These are phyloP conservation scores for Fusarium piperis DNA, from an alignment of 2,329 filamentous ascomycete species.

Conservation along the genomic window DNA sequence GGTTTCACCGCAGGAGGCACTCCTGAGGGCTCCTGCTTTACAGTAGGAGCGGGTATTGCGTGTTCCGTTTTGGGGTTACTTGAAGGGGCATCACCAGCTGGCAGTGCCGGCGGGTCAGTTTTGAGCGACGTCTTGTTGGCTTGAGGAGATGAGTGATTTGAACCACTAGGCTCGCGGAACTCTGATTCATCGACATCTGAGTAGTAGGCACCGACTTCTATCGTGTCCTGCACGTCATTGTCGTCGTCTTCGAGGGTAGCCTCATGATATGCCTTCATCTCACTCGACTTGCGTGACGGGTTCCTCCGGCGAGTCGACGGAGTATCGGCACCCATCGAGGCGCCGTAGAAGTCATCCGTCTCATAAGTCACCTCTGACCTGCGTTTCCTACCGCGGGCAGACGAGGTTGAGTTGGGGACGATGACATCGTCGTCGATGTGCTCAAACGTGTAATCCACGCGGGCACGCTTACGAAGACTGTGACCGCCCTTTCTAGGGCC, in stretches of 20 bases:
- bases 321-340: conserved; percentile 49
- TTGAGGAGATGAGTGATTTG: conserved; percentile 44
- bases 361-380: conserved; percentile 49
- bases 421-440: conserved; percentile 60
- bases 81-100: background rate
- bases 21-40: conserved; percentile 6
- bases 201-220: conserved; percentile 61
- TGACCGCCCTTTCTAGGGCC: conserved; percentile 67
- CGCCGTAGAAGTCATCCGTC: conserved; percentile 45
- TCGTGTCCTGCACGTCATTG: conserved; percentile 65
- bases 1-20: conserved; percentile 22
- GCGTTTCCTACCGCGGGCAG: conserved; percentile 50
- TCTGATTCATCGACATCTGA: conserved; percentile 48
- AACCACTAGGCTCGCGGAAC: conserved; percentile 27
- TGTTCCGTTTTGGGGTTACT: conserved; percentile 4
- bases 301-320: conserved; percentile 52
- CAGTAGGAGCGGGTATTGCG: conserved; percentile 5
- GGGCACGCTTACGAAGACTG: conserved; percentile 65
- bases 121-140: conserved; percentile 33
- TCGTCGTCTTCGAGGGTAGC: conserved; percentile 50
- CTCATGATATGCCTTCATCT: conserved; percentile 46
- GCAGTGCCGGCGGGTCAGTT: conserved; percentile 23
- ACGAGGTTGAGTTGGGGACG: conserved; percentile 48
- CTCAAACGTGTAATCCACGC: conserved; percentile 66
- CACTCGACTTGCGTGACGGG: conserved; percentile 51